phyloP scores from a whole-genome alignment of 371 early-diverging fungal species.

The Fennellomyces sp. region DNA sequence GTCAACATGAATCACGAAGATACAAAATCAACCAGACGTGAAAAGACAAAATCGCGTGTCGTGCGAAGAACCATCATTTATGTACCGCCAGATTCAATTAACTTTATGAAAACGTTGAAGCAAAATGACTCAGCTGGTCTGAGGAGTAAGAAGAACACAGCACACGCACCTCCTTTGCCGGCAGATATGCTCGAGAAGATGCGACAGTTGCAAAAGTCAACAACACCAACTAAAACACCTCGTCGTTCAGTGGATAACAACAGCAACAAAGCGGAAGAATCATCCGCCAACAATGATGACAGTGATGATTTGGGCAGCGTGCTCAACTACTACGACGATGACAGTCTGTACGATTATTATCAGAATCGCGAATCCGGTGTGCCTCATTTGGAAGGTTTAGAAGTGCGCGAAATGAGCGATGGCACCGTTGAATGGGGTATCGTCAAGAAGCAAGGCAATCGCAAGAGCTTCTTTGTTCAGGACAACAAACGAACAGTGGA shows the following conservation, averaged over 20 bases:
- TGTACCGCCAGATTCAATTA: conserved; percentile 44
- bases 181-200: conserved; percentile 7
- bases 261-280: neutral
- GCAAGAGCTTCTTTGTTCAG: conserved; percentile 23
- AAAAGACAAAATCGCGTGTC: conserved; percentile 26
- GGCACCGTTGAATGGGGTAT: conserved; percentile 36
- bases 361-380: conserved; percentile 1
- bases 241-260: neutral
- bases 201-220: neutral
- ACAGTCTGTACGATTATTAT: conserved; percentile 23
- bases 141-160: neutral
- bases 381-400: conserved; percentile 26
- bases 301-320: conserved; percentile 2
- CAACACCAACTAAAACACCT: neutral
- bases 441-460: conserved; percentile 34
- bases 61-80: conserved; percentile 53
- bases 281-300: neutral
- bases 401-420: conserved; percentile 35
- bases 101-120: conserved; percentile 25
- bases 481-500: neutral
- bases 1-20: conserved; percentile 14
- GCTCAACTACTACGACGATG: conserved; percentile 18
- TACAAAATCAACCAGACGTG: neutral
- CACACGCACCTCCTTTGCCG: neutral
- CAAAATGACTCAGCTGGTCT: conserved; percentile 1